Percentiles rank a stretch among this genome's conserved stretches.
Conservation (phyloP, 1,139 yeast genomes). For the Debaryomycetaceae sp. region DNA sequence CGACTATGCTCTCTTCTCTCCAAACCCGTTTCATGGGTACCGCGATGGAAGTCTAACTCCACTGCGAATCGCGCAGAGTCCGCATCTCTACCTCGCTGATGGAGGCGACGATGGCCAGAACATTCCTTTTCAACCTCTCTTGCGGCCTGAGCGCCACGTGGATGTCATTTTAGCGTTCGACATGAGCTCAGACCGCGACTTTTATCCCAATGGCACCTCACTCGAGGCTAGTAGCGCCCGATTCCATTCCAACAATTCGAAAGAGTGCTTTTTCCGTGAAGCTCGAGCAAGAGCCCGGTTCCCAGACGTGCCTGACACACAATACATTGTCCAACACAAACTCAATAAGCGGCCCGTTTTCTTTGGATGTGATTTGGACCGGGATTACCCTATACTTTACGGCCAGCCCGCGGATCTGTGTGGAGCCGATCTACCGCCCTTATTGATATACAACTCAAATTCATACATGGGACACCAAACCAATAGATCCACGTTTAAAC, state of each 20-base stretch:
- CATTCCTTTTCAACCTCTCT: conserved; percentile 29
- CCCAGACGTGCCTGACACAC: conserved; percentile 28
- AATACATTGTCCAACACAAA: conserved; percentile 15
- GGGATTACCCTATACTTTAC: conserved; percentile 12
- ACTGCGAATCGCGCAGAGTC: conserved; percentile 6
- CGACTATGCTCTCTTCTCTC: conserved; percentile 62
- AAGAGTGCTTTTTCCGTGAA: background rate
- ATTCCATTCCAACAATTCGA: conserved; percentile 7
- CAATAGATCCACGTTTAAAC: conserved; percentile 51
- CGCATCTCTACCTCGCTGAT: conserved; percentile 25
- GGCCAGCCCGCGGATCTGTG: background rate
- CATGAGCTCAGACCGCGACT: conserved; percentile 25
- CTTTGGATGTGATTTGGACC: conserved; percentile 42
- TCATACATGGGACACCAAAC: conserved; percentile 27
- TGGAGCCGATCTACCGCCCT: conserved; percentile 31
- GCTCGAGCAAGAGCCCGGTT: conserved; percentile 11
- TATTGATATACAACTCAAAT: conserved; percentile 45
- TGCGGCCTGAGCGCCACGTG: conserved; percentile 17
- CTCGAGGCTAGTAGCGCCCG: conserved; percentile 11
- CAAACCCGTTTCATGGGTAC: conserved; percentile 60
- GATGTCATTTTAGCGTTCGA: conserved; percentile 29
- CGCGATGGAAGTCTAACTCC: conserved; percentile 2
- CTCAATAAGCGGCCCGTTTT: conserved; percentile 34
- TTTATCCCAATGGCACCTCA: conserved; percentile 31
- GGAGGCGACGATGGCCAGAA: conserved; percentile 39